Evolutionary conservation across 805 yeast genomes (phyloP).

Genomic region (Starmera amethionina): DNA sequence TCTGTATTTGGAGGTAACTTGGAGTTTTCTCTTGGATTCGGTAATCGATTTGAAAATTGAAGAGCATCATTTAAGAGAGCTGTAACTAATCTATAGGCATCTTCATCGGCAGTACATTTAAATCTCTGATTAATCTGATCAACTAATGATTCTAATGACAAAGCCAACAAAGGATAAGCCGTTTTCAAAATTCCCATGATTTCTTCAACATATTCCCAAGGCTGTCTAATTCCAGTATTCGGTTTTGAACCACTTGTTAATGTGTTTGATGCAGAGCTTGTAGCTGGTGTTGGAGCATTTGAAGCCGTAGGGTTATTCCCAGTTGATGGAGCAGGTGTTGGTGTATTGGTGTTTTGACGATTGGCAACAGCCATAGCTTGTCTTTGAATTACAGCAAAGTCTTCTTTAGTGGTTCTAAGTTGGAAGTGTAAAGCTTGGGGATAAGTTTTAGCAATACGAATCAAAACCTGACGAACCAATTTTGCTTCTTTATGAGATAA

Average conservation of each 20-base stretch:
- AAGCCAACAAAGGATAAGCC: constrained; percentile 87
- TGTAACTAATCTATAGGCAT: constrained; percentile 86
- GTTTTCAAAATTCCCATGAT: constrained; percentile 93
- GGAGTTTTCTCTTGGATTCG: constrained; percentile 82
- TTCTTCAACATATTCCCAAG: constrained; percentile 91
- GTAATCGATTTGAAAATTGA: constrained; percentile 76
- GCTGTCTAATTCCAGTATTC: constrained; percentile 42
- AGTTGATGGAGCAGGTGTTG: constrained; percentile 4
- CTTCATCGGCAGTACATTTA: constrained; percentile 91
- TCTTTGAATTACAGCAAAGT: constrained; percentile 76
- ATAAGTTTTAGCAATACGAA: constrained; percentile 88
- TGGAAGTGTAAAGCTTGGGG: constrained; percentile 98
- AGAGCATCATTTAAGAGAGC: constrained; percentile 92
- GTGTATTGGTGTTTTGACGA: constrained; percentile 15
- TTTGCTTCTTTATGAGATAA: constrained; percentile 87
- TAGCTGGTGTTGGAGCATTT: neutral
- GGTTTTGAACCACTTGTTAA: constrained; percentile 4
- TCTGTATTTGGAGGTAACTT: constrained; percentile 87
- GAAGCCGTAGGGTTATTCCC: neutral
- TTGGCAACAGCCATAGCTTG: constrained; percentile 50
- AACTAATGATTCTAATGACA: constrained; percentile 87
- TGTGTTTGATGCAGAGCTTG: constrained; percentile 3
- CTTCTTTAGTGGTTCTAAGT: constrained; percentile 90
- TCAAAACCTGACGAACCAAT: constrained; percentile 77
- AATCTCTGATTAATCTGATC: constrained; percentile 93